phyloP scores from a whole-genome alignment of 805 yeast genomes.

The Priceomyces medius region DNA sequence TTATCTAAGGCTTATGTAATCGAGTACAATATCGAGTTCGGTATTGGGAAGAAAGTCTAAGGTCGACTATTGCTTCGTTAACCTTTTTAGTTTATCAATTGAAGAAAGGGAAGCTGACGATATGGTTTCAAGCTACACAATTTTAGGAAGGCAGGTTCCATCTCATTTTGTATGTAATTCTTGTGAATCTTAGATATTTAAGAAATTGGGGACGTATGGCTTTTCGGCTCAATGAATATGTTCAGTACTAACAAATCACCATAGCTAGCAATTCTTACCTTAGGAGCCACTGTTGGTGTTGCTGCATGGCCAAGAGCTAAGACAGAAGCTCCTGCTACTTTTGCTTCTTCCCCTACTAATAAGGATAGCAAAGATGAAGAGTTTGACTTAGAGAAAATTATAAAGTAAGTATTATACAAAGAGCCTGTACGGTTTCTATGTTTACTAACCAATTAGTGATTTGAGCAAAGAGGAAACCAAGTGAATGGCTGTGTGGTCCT shows the following conservation, averaged over 20 bases:
- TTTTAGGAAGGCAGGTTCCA: conserved; percentile 46
- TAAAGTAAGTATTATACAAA: conserved; percentile 34
- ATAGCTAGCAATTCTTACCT: conserved; percentile 42
- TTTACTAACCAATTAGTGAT: conserved; percentile 32
- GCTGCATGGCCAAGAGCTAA: conserved; percentile 38
- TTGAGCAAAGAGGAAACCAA: conserved; percentile 32
- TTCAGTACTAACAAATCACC: conserved; percentile 13
- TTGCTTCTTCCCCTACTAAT: conserved; percentile 21
- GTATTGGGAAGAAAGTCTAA: neutral
- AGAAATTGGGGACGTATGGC: neutral
- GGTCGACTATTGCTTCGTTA: neutral
- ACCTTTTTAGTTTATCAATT: neutral
- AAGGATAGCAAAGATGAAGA: conserved; percentile 35
- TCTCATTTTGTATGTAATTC: conserved; percentile 41
- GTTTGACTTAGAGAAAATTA: conserved; percentile 43
- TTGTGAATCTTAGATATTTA: neutral
- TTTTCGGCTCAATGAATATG: neutral
- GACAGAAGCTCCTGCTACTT: conserved; percentile 21
- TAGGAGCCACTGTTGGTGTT: conserved; percentile 38
- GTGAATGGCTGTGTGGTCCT: no score
- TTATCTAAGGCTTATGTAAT: conserved; percentile 1
- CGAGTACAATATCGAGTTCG: conserved; percentile 3
- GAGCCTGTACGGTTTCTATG: neutral
- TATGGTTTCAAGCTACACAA: conserved; percentile 44
- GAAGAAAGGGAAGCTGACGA: neutral